Percentiles rank a stretch among this genome's conserved stretches.
These are phyloP conservation scores for Teratosphaeria viscida DNA, from an alignment of 2,329 filamentous ascomycete genomes.

Conservation along the genomic window DNA sequence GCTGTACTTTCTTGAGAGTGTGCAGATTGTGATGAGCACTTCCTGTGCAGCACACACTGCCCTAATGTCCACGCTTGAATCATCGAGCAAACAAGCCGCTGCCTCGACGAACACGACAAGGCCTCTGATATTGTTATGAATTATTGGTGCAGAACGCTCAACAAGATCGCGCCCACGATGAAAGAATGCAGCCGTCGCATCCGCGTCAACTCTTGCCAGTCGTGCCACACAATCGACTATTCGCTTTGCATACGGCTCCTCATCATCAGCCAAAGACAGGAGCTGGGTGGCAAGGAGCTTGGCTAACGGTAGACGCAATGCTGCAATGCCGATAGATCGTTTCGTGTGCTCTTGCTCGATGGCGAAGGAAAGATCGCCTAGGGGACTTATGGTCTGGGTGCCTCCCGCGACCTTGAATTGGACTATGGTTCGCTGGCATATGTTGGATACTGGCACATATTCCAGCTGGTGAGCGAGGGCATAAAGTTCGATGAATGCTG, in stretches of 20 bases:
- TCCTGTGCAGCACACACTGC: not conserved
- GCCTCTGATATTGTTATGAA: not conserved
- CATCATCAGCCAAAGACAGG: not conserved
- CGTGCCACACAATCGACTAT: constrained; percentile 4
- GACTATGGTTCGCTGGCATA: not conserved
- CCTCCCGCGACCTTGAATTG: not conserved
- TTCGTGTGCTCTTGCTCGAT: not conserved
- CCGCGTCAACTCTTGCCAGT: constrained; percentile 18
- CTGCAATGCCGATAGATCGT: not conserved
- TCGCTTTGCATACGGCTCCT: not conserved
- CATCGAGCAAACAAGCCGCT: not conserved
- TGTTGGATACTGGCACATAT: not conserved
- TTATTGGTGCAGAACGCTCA: not conserved
- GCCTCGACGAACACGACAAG: not conserved
- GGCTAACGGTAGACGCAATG: not conserved
- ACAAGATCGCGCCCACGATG: not conserved
- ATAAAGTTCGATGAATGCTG: constrained; percentile 27
- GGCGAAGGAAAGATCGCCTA: not conserved
- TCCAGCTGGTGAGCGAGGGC: not conserved
- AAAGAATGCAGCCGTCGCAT: constrained; percentile 11
- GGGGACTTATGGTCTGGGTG: not conserved
- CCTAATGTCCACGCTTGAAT: not conserved
- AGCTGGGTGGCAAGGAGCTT: not conserved
- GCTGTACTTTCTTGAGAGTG: not conserved
- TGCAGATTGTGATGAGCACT: not conserved